Evolutionary conservation across 2,329 filamentous ascomycete species (phyloP), one percentile per base, ranked within the genome.

Genomic region (Pseudogymnoascus sp.): DNA sequence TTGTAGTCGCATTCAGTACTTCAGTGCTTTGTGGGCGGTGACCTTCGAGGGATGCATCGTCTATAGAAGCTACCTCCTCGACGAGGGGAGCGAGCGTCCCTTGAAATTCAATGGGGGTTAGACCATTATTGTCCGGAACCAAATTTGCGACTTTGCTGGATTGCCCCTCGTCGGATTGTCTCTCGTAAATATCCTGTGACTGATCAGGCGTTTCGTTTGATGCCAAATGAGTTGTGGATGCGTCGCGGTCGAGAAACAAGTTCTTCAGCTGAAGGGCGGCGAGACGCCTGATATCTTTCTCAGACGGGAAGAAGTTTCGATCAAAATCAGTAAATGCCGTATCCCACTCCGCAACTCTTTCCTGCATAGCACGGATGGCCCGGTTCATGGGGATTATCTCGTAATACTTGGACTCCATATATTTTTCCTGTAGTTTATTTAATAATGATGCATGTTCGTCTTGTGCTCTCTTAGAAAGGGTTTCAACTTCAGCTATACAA

Each of bases 321-420:
- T 99, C 96, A 65, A 99, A 97, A 63, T 95, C 89, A 63, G 86
- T 82, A 77, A 99, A 99, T 0, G 86, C 86, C 23, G 88, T 86
- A 71, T 99, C 96, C 95, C 95, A 99, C 67, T 93, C 91, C 19
- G 92, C 87, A 3, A 93, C 93, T 69, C 90, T 96, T 72, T 97
- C 93, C 67, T 97, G 87, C 80, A 96, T 95, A 63, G 91, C 89
- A 68, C 93, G 87, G 60, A 97, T 85, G 7, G 93, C 89, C 64
- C 88, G 83, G 69, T 97, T 99, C 67, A 99, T 83, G 0, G 96
- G 95, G 60, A 97, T 93, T 63, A 97, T 88, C 75, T 99, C 95
- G 78, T 96, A 99, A 73, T 97, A 97, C 72, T 91, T 93, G 1
- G 93, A 96, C 67, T 87, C 87, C 78, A 95, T 92, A 73, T 99